phyloP scores from a whole-genome alignment of 345 rosid species.

The Gossypium thurberi region DNA sequence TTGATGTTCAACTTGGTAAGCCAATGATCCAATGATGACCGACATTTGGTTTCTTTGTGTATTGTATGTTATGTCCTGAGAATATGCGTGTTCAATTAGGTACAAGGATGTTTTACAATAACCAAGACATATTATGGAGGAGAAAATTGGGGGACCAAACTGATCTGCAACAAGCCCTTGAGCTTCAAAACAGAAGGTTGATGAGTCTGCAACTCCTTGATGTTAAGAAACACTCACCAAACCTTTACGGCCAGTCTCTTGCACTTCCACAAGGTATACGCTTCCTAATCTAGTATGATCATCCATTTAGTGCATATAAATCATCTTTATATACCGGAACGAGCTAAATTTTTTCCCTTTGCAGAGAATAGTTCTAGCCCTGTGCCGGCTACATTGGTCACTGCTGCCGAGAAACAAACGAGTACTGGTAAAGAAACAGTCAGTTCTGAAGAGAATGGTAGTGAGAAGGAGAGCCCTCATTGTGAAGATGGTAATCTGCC shows the following conservation, averaged over 20 bases:
- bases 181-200: constrained; percentile 70
- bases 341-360: not conserved
- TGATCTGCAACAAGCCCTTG: constrained; percentile 63
- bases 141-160: constrained; percentile 71
- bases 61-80: not conserved
- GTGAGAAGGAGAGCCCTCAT: constrained; percentile 30
- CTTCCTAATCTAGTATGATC: not conserved
- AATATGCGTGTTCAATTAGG: constrained; percentile 26
- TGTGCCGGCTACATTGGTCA: constrained; percentile 15
- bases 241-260: constrained; percentile 43
- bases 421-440: constrained; percentile 25
- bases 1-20: constrained; percentile 50
- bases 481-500: constrained; percentile 28
- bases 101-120: constrained; percentile 52
- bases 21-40: not conserved
- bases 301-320: not conserved
- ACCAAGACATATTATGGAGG: constrained; percentile 66
- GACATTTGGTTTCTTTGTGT: not conserved
- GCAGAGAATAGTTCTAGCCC: constrained; percentile 40
- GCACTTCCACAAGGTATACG: constrained; percentile 35
- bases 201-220: constrained; percentile 80
- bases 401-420: constrained; percentile 21
- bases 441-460: constrained; percentile 26
- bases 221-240: constrained; percentile 57
- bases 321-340: not conserved